Evolutionary conservation across 768 basidiomycete genomes (phyloP).

Genomic region (Lentinula detonsa): DNA sequence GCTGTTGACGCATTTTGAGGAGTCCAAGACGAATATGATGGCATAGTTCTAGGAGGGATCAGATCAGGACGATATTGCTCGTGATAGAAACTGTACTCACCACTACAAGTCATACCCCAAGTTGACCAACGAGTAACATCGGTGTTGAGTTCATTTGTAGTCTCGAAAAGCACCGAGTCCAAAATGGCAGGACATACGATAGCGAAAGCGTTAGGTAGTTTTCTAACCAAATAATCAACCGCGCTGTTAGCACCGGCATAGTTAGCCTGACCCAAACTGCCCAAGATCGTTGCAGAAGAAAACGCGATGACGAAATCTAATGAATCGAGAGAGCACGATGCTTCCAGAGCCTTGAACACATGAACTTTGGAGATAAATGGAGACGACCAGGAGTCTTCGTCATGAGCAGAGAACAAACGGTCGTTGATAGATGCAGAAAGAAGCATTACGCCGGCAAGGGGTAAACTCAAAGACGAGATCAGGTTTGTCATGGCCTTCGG

Average conservation of each 20-base stretch:
- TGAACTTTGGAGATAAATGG: constrained; percentile 13
- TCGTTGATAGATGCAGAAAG: constrained; percentile 14
- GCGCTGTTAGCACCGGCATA: constrained; percentile 18
- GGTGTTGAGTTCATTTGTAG: constrained; percentile 2
- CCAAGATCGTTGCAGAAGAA: constrained; percentile 14
- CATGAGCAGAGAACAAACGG: constrained; percentile 16
- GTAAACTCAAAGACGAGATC: constrained; percentile 6
- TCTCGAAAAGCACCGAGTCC: constrained; percentile 10
- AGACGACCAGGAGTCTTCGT: constrained; percentile 13
- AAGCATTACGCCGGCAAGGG: constrained; percentile 15
- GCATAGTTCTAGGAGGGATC: constrained; percentile 14
- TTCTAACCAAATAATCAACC: constrained; percentile 11
- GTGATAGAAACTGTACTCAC: constrained; percentile 1
- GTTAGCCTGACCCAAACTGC: constrained; percentile 18
- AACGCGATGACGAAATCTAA: constrained; percentile 19
- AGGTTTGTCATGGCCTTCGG: constrained; percentile 8
- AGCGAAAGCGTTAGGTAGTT: constrained; percentile 13
- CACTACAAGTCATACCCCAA: constrained; percentile 12
- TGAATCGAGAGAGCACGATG: constrained; percentile 5
- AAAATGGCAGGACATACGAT: constrained; percentile 13
- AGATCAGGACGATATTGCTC: not conserved
- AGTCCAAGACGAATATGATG: constrained; percentile 19
- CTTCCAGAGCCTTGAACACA: constrained; percentile 13
- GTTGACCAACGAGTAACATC: constrained; percentile 4
- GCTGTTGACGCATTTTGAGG: constrained; percentile 12